phyloP scores from a whole-genome alignment of 2,329 filamentous ascomycete species.

The Alternaria dauci region DNA sequence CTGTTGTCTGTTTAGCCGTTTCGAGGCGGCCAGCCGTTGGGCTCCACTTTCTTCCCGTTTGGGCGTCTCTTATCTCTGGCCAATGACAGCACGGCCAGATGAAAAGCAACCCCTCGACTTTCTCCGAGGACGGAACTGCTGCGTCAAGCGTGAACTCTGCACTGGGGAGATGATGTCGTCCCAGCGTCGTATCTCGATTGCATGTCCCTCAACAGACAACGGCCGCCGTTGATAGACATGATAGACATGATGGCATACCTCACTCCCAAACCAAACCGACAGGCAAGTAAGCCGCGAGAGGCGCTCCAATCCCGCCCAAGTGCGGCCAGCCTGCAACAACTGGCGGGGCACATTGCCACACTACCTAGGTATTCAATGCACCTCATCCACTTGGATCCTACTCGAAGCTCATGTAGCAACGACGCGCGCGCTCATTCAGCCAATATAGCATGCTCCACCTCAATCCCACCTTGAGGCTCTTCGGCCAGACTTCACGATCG shows the following conservation, averaged over 20 bases:
- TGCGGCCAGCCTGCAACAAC: slow-evolving; percentile 18
- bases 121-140: slow-evolving; percentile 24
- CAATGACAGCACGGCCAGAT: slow-evolving; percentile 26
- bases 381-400: slow-evolving; percentile 4
- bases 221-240: background rate
- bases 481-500: slow-evolving; percentile 8
- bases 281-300: slow-evolving; percentile 15
- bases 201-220: background rate
- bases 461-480: background rate
- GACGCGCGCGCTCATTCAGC: slow-evolving; percentile 12
- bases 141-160: slow-evolving; percentile 21
- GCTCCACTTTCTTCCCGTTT: slow-evolving; percentile 18
- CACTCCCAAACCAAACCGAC: background rate
- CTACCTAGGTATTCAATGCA: background rate
- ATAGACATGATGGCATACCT: background rate
- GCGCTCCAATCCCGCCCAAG: slow-evolving; percentile 13
- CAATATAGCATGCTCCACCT: slow-evolving; percentile 18
- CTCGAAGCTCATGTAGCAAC: slow-evolving; percentile 8
- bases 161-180: slow-evolving; percentile 11
- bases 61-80: slow-evolving; percentile 37
- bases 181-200: background rate
- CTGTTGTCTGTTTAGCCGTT: background rate
- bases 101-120: slow-evolving; percentile 1
- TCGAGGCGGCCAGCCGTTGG: slow-evolving; percentile 18
- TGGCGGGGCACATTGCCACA: slow-evolving; percentile 20